Evolutionary conservation across 305 asterid species (phyloP), one percentile per base, ranked within the genome.

Genomic region (Fraxinus latifolia): DNA sequence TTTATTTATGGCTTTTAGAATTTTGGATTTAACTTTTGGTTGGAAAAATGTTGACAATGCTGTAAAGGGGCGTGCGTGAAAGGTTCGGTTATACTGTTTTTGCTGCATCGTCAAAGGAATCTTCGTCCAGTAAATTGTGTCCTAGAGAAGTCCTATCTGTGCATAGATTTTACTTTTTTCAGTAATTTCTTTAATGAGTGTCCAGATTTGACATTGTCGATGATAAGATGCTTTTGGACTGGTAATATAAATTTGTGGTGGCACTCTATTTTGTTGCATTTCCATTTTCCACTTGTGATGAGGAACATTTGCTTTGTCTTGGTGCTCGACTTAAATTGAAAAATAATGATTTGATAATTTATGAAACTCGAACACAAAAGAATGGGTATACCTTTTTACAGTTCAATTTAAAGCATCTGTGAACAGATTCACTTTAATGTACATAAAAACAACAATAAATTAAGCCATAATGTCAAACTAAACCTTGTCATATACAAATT

Each of bases 1-100:
- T 68, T 1, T 72, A 44, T 83, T 65, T 65, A 25, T 65, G 50
- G 82, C 68, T 32, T 85, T 80, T 47, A 8, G 70, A 77, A 60
- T 53, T 80, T 32, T 37, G 88, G n/a, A 44, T 74, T 73, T 79
- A 68, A 55, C 68, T 77, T 77, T 74, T 78, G 80, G 84, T 25
- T 50, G 5, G 77, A 33, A 47, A 58, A 7, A 25, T 70, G n/a
- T 74, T 33, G 65, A 53, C 70, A 37, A 72, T 60, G 78, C 58
- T 78, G 81, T 77, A 73, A 79, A 84, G 76, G 83, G 29, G 27
- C 4, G 7, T 78, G 86, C 25, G 60, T 60, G 15, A 32, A 74
- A 72, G 80, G 67, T 72, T 53, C 33, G 58, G 9, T 65, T 8
- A 0, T 31, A 32, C 47, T 67, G 47, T 65, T 44, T 19, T 37